Percentiles rank a stretch among this genome's conserved stretches.
Conservation (phyloP, 768 basidiomycete genomes). For the Wakefieldia striispora region DNA sequence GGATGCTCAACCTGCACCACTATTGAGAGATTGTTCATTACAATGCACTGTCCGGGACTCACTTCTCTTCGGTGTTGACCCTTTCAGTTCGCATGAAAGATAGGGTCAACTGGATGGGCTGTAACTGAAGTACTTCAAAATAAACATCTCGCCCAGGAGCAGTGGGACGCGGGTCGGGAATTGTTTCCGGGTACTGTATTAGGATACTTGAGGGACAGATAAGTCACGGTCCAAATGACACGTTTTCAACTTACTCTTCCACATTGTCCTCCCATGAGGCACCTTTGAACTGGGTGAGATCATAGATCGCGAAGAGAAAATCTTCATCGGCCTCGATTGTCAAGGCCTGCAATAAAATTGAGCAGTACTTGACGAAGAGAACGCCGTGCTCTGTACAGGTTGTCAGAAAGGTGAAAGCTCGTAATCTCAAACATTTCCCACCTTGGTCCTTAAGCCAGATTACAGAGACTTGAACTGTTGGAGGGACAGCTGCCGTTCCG, state of each 20-base stretch:
- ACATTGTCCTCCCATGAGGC: constrained; percentile 80
- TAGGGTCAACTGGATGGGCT: constrained; percentile 87
- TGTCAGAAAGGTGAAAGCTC: not conserved
- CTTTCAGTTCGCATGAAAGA: constrained; percentile 98
- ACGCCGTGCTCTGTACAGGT: constrained; percentile 83
- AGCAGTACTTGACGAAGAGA: constrained; percentile 96
- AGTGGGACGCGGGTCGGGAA: constrained; percentile 69
- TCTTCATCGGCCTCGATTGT: constrained; percentile 98
- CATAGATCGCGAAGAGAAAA: constrained; percentile 87
- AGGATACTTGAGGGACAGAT: constrained; percentile 50
- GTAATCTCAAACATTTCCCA: constrained; percentile 26
- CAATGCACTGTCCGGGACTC: constrained; percentile 23
- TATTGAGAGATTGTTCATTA: constrained; percentile 4
- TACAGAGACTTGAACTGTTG: constrained; percentile 85
- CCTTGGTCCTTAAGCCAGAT: constrained; percentile 94
- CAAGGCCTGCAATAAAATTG: constrained; percentile 88
- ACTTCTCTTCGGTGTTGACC: constrained; percentile 93
- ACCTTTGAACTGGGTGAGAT: constrained; percentile 90
- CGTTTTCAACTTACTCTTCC: constrained; percentile 58
- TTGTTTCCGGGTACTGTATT: constrained; percentile 64
- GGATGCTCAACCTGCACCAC: constrained; percentile 58
- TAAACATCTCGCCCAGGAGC: constrained; percentile 78
- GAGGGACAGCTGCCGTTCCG: constrained; percentile 70
- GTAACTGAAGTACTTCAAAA: constrained; percentile 93
- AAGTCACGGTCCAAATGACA: not conserved